These are phyloP conservation scores for Aureobasidium sp. DNA, from an alignment of 2,329 filamentous ascomycete genomes.

Conservation along the genomic window DNA sequence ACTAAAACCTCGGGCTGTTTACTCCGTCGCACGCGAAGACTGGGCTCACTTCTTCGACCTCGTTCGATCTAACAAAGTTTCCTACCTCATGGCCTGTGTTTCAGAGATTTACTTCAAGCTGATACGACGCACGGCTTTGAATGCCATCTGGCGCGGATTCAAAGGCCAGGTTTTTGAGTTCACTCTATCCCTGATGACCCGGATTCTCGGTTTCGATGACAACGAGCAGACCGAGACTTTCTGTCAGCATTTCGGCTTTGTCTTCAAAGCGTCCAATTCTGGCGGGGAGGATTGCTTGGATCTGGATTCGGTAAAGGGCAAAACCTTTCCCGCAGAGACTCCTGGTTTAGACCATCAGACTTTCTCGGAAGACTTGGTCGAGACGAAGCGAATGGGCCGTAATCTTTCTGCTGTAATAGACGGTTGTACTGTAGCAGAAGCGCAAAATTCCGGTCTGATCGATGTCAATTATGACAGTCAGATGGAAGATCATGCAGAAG, in stretches of 20 bases:
- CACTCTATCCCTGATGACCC: constrained; percentile 47
- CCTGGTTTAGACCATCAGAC: constrained; percentile 39
- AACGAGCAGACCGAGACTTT: constrained; percentile 48
- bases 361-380: constrained; percentile 49
- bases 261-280: constrained; percentile 36
- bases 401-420: constrained; percentile 51
- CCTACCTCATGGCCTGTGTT: constrained; percentile 58
- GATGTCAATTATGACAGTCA: constrained; percentile 32
- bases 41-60: constrained; percentile 53
- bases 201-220: constrained; percentile 50
- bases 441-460: constrained; percentile 44
- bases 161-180: constrained; percentile 47
- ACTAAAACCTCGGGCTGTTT: constrained; percentile 42
- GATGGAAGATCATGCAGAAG: constrained; percentile 23
- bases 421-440: constrained; percentile 48
- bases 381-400: constrained; percentile 51
- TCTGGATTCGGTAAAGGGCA: constrained; percentile 41
- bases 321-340: constrained; percentile 25
- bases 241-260: constrained; percentile 47
- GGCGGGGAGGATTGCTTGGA: constrained; percentile 40
- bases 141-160: constrained; percentile 47
- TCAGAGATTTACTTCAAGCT: constrained; percentile 57
- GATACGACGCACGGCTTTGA: constrained; percentile 50
- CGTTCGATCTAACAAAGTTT: constrained; percentile 47
- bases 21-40: constrained; percentile 52